Evolutionary conservation across 495 filamentous ascomycete genomes (phyloP), one percentile per base, ranked within the genome.

Genomic region (Eremomyces bilateralis): DNA sequence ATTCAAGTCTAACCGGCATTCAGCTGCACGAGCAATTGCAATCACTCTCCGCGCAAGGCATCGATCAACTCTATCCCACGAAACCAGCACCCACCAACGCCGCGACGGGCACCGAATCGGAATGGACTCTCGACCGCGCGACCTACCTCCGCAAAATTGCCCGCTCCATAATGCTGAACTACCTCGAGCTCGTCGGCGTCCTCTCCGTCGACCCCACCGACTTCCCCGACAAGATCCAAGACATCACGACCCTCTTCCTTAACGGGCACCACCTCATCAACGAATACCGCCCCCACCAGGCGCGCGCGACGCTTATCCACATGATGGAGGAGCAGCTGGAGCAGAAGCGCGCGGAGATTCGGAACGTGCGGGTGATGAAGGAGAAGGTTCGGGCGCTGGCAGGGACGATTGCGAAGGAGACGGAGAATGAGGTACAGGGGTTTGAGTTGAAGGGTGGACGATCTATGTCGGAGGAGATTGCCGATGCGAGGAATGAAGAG

Each of bases 271-370:
- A 83, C 41, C 64, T 85, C 15, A 65, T 94, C 32, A 97, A 97
- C 51, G 73, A 88, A 38, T 95, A 94, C 53, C 73, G 88, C 16
- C 90, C 88, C 2, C 88, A 97, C 52, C 90, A 97, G 53, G 83
- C 84, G 17, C 60, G 88, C 24, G 90, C 95, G 56, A 82, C 73
- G 20, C 59, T 95, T 29, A 90, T 93, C 18, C 51, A 73, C 47
- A 69, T 88, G 64, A 88, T 97, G 83, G 81, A 93, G 56, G 76
- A 80, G 44, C 77, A 88, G 49, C 51, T 93, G 21, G 70, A 76
- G 41, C 62, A 58, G 40, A 73, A 69, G 37, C 68, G 65, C 41
- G 65, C 63, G n/a, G 84, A 95, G 56, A 83, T 80, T 1, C 63
- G 79, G 20, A 68, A 73, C 24, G 76, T 91, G 40, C 61, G 67